Base-by-base conservation (phyloP, 352 stramenopile genomes). In the Pythium plurisporium region DNA sequence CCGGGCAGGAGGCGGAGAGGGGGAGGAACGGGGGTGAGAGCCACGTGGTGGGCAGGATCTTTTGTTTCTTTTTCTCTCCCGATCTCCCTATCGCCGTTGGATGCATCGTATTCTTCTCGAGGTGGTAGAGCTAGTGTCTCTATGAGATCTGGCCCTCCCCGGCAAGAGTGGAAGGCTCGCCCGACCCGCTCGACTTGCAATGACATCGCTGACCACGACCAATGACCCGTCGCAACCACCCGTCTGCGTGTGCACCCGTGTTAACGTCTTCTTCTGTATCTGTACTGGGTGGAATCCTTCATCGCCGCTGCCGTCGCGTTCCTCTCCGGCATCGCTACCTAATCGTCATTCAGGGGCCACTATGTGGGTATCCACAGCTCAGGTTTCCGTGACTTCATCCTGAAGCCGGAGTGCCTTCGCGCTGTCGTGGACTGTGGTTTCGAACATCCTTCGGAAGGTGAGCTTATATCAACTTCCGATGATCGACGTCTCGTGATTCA, bases 341-440 rank as follows among this genome's bases (percentile, higher is more conserved):
- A 12, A 41, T 47, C 20, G 26, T 53, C 45, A 26, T 62, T 70
- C 67, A 99, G 96, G 87, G 97, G 97, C 47, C 96, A 99, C 78
- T 99, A 99, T 76, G 97, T 99, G 59, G 97, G 97, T 63, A 99
- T 99, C 72, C 97, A 99, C 74, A 96, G 89, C 50, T 98, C 95
- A 27, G 96, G 96, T 70, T 99, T 99, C 83, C 97, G 98, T 67
- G 97, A 99, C 74, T 99, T 99, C 64, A 96, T 99, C 68, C 76
- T 99, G 37, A 99, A 99, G 83, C 96, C 97, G 25, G 97, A 99
- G 76, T 96, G 97, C 46, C 83, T 99, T 48, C 91, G 96, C 62
- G 96, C 98, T 27, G 97, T 99, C 60, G 96, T 99, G 30, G 96
- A 99, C 73, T 99, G 96, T 78, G 98, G 98, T 68, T 99, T 99